Evolutionary conservation across 176 grass and related monocot genomes (phyloP), one percentile per base, ranked within the genome.

Genomic region (Cymbopogon citratus): DNA sequence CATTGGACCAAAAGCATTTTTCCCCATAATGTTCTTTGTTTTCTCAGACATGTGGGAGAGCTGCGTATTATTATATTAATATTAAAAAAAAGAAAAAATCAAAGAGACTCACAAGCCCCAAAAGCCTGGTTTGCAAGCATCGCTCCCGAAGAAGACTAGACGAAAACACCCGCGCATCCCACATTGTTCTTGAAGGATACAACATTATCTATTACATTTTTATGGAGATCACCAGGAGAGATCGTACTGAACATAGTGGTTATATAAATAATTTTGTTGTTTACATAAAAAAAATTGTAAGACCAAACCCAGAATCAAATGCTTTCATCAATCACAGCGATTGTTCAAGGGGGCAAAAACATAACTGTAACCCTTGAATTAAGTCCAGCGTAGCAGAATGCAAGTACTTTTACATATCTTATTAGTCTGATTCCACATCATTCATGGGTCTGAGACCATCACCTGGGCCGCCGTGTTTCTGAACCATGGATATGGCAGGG

Each of bases 401-500:
- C 7, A 31, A 36, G 48, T 39, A 59, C 64, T 71, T 87, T 84
- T 87, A 70, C 79, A 21, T 63, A 87, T 87, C 89, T 87, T 52
- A 87, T 87, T 63, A 82, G 63, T 80, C 75, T 86, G 70, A 63
- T 62, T 75, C 40, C 71, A 87, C 65, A 81, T 81, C 76, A 31
- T 33, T 46, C 77, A 81, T 21, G 70, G 26, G 70, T 9, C 52
- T 31, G 39, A 56, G 54, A 60, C 80, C 74, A 73, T 66, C 77
- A 83, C 57, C 74, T 85, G 77, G 82, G 40, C 67, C 63, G 81
- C 82, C 54, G 71, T 67, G 71, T 81, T 79, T 63, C 63, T 64
- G 33, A 61, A 71, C 77, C 54, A 54, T 85, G 82, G 81, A 89
- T 77, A 71, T 77, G 71, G 71, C 19, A 10, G 52, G 51, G 19